Base-by-base conservation (phyloP, 192 early-diverging fungal genomes). In the Coemansia sp. region DNA sequence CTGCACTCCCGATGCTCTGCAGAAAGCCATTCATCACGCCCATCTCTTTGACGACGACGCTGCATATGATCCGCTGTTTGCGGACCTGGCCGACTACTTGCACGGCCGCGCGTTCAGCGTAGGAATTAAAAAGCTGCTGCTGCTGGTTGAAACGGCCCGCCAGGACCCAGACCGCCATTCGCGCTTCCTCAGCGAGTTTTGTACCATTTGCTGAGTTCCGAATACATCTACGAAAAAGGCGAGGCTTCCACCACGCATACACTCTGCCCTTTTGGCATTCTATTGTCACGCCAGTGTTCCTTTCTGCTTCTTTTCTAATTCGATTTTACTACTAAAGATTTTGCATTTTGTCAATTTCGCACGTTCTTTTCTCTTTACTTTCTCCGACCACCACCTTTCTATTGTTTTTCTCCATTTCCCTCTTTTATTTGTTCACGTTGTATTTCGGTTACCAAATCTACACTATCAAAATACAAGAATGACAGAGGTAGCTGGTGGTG, bases 101-200 rank as follows among this genome's bases (percentile, higher is more conserved):
- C 70, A 87, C 17, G 85, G 87, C 45, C 66, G 79, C 19, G 72
- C 84, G 21, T 72, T 97, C 25, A 82, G 87, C 24, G 87, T 98
- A 43, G 91, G 92, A 5, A 85, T 99, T 72, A 99, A 99, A 83
- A 95, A 91, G 65, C 75, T 99, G 50, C 72, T 99, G 58, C 89
- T 93, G 86, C 85, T 93, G 15, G 83, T 90, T 27, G 97, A 97
- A 67, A 96, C 93, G 85, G 93, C 95, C 4, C 76, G 89, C 23
- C 95, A 97, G 72, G 94, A 95, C 66, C 70, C 75, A 11, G 70
- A 81, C 59, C 67, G 64, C 41, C 56, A 61, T 37, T 62, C 61
- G 5, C 61, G 78, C 39, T 69, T 81, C 38, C 51, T 69, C 22
- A 62, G 56, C 21, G 73, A 81, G 55, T 62, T 81, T 48, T 56